Base-by-base conservation (phyloP, 768 basidiomycete species). In the Piloderma croceum region DNA sequence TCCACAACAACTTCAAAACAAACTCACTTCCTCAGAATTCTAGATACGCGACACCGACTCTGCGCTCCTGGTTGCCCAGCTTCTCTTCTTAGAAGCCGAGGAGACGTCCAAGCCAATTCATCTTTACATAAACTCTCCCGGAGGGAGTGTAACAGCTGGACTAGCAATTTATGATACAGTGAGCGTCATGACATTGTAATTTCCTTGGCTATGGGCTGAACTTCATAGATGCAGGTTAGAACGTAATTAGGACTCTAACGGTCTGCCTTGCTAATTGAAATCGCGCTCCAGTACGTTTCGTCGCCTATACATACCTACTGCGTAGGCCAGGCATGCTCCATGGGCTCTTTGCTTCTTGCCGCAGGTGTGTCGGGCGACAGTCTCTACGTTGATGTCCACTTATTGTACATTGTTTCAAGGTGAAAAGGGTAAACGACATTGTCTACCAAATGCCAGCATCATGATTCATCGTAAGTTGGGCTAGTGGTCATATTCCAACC, bases 111-210 rank as follows among this genome's bases (percentile, higher is more conserved):
- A 90, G 58, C 94, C 94, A 3, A 96, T 98, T 41, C 92, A 94
- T 53, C 65, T 98, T 9, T 98, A 98, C 62, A 94, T 98, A 51
- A 97, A 97, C 63, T 92, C 89, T 6, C 94, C 94, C 0, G 94
- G 94, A 2, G 94, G 94, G 22, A 88, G 86, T 54, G 94, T 98
- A 27, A 94, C 93, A 0, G 90, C 92, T 35, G 94, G 94, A 7
- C 68, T 98, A 44, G 94, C 93, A 13, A 94, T 98, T 36, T 98
- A 98, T 66, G 94, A 98, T 57, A 97, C 94, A 54, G 91, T 94
- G 66, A 52, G 80, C 48, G 25, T 25, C 27, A 17, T 22, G n/a
- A 35, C 45, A 10, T 42, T 23, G 31, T 37, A 24, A 6, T 31
- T 31, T 12, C 15, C 24, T 24, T 17, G 23, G 24, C 22, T 43